These are phyloP conservation scores for Diutina mesorugosa DNA, from an alignment of 1,139 yeast species.

Conservation along the genomic window DNA sequence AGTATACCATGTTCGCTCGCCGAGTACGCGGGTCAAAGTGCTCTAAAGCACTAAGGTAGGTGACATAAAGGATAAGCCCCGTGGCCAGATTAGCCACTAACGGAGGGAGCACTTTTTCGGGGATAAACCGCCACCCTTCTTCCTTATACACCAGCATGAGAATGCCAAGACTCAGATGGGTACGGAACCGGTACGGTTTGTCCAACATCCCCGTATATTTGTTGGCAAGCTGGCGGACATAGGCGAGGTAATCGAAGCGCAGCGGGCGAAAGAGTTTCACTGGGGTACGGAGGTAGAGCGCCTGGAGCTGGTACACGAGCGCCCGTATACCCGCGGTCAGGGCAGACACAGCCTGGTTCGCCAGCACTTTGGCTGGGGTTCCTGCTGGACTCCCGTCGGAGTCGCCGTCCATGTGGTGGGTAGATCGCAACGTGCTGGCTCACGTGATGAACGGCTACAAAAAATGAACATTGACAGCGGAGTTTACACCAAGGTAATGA, in stretches of 20 bases:
- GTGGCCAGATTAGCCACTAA: conserved; percentile 76
- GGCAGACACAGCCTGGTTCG: neutral
- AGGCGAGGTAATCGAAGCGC: conserved; percentile 71
- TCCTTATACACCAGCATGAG: conserved; percentile 54
- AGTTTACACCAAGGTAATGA: no score
- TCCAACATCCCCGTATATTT: conserved; percentile 31
- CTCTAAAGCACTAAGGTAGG: conserved; percentile 50
- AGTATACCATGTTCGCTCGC: conserved; percentile 10
- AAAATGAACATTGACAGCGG: no score
- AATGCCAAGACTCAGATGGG: conserved; percentile 72
- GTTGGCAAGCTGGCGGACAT: conserved; percentile 43
- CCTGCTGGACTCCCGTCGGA: neutral
- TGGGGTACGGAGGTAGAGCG: conserved; percentile 70
- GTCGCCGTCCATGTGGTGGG: neutral
- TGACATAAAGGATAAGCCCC: conserved; percentile 73
- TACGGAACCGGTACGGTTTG: conserved; percentile 54
- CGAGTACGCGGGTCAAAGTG: conserved; percentile 6
- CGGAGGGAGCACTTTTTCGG: conserved; percentile 79
- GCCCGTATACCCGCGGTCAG: conserved; percentile 82
- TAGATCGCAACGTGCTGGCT: neutral
- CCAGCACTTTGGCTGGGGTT: neutral
- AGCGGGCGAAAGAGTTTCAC: conserved; percentile 85
- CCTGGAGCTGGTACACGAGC: conserved; percentile 61
- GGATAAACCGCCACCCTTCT: conserved; percentile 83
- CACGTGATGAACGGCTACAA: neutral